phyloP scores from a whole-genome alignment of 2,329 filamentous ascomycete species.

The Diaporthe australafricana region DNA sequence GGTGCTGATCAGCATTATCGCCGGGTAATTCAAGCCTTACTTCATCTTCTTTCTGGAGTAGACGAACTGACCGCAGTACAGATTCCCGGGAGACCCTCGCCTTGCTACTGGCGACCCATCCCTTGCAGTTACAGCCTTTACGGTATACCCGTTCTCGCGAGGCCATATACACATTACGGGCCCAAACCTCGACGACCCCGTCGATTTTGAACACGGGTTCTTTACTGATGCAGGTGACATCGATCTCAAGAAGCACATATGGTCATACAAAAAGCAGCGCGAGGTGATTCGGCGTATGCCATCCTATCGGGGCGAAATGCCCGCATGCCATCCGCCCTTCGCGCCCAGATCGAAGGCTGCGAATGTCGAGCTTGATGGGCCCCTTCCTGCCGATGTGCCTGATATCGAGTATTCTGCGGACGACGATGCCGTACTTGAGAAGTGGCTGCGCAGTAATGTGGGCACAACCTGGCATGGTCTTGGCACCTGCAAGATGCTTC shows the following conservation, averaged over 20 bases:
- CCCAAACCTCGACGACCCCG: slow-evolving; percentile 48
- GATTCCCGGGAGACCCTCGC: slow-evolving; percentile 13
- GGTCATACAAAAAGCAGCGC: slow-evolving; percentile 62
- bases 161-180: slow-evolving; percentile 57
- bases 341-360: slow-evolving; percentile 52
- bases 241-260: slow-evolving; percentile 65
- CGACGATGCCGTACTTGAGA: slow-evolving; percentile 60
- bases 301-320: slow-evolving; percentile 46
- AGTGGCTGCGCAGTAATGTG: slow-evolving; percentile 53
- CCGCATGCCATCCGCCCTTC: slow-evolving; percentile 41
- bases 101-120: slow-evolving; percentile 42
- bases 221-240: slow-evolving; percentile 56
- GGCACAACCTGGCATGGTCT: slow-evolving; percentile 57
- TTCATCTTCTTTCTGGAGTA: too few relatives aligned
- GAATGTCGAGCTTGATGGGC: slow-evolving; percentile 40
- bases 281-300: slow-evolving; percentile 60
- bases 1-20: slow-evolving; percentile 29
- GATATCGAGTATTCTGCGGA: slow-evolving; percentile 61
- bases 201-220: slow-evolving; percentile 65
- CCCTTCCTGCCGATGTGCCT: slow-evolving; percentile 34
- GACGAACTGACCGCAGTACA: neutral
- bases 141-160: slow-evolving; percentile 27
- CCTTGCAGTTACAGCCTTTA: slow-evolving; percentile 9
- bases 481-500: slow-evolving; percentile 59
- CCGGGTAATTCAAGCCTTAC: too few relatives aligned